These are phyloP conservation scores for Tilletia horrida DNA, from an alignment of 1,284 basidiomycete genomes.

Conservation along the genomic window DNA sequence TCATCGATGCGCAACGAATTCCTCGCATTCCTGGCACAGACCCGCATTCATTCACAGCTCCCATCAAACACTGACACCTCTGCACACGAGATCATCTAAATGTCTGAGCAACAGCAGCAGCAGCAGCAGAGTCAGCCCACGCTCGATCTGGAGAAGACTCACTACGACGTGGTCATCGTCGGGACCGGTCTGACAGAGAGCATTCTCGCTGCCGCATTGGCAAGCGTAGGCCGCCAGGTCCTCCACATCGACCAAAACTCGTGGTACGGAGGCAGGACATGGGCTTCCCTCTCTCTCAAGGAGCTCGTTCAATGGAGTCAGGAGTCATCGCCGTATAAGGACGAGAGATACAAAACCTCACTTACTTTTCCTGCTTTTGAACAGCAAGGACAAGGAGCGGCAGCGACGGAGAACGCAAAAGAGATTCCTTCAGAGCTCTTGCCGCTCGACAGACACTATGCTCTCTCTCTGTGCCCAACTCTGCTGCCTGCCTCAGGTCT, in stretches of 20 bases:
- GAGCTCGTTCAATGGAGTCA: constrained; percentile 69
- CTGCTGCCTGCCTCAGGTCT: constrained; percentile 76
- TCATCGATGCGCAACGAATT: constrained; percentile 12
- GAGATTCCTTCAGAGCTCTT: constrained; percentile 16
- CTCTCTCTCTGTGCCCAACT: constrained; percentile 76
- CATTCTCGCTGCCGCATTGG: constrained; percentile 61
- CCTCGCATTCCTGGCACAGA: not conserved
- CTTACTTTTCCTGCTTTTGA: constrained; percentile 38
- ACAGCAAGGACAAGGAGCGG: constrained; percentile 28
- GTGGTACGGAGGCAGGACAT: constrained; percentile 74
- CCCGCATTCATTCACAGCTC: too few species aligned
- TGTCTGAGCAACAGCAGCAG: constrained; percentile 4
- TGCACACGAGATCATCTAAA: too few species aligned
- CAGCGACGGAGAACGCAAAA: not conserved
- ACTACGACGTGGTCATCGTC: constrained; percentile 76
- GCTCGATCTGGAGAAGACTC: constrained; percentile 31
- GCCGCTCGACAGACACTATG: constrained; percentile 63
- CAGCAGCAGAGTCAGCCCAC: not conserved
- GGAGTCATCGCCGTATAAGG: not conserved
- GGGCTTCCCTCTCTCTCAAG: constrained; percentile 76
- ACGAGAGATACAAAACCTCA: constrained; percentile 27
- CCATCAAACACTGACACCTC: too few species aligned
- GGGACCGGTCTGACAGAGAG: constrained; percentile 77
- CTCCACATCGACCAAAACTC: constrained; percentile 80
- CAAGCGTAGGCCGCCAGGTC: constrained; percentile 79